Evolutionary conservation across 2,329 filamentous ascomycete genomes (phyloP).

Genomic region (Claviceps digitariae): DNA sequence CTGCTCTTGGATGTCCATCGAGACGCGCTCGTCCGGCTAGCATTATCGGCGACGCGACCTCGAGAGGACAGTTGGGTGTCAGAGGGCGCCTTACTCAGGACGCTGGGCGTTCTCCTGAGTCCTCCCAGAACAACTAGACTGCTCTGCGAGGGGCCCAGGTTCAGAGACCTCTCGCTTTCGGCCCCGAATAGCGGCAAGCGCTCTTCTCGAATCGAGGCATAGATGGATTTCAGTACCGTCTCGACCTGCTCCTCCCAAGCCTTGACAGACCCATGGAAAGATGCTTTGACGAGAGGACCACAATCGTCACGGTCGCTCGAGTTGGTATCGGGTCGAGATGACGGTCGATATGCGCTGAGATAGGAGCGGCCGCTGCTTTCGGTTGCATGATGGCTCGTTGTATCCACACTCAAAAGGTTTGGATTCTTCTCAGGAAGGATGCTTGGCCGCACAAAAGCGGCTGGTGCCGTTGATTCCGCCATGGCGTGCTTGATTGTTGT

Average conservation of each 20-base stretch:
- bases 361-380: conserved; percentile 27
- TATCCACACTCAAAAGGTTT: conserved; percentile 18
- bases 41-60: conserved; percentile 59
- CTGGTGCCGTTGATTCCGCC: conserved; percentile 56
- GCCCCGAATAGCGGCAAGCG: conserved; percentile 76
- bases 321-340: conserved; percentile 31
- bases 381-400: conserved; percentile 16
- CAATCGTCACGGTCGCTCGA: conserved; percentile 38
- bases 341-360: conserved; percentile 37
- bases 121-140: conserved; percentile 62
- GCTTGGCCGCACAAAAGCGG: conserved; percentile 47
- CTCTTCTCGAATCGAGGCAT: conserved; percentile 75
- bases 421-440: conserved; percentile 34
- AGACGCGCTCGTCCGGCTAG: conserved; percentile 37
- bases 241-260: conserved; percentile 87
- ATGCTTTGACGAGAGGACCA: conserved; percentile 64
- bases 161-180: conserved; percentile 29
- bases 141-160: conserved; percentile 33
- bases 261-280: conserved; percentile 60
- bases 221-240: conserved; percentile 82
- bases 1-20: conserved; percentile 79
- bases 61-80: conserved; percentile 59
- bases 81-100: conserved; percentile 84
- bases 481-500: conserved; percentile 71
- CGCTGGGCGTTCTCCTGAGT: conserved; percentile 77